These are phyloP conservation scores for Sporothrix euskadiensis DNA, from an alignment of 2,329 filamentous ascomycete genomes.

Conservation along the genomic window DNA sequence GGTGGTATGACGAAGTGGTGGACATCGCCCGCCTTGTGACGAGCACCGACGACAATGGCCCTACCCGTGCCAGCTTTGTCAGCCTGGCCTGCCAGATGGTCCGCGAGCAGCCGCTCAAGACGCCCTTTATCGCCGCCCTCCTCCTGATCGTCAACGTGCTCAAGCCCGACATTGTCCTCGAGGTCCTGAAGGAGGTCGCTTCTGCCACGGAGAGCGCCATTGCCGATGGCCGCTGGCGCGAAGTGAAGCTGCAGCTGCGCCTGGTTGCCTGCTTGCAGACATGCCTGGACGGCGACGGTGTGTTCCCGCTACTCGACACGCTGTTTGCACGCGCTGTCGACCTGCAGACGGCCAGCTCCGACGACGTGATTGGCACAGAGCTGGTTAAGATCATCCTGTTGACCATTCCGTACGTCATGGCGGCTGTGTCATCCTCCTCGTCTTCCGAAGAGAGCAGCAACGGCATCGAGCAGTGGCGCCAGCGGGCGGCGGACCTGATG, in stretches of 20 bases:
- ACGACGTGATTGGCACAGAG: constrained; percentile 85
- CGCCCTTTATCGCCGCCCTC: constrained; percentile 87
- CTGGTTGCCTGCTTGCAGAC: constrained; percentile 85
- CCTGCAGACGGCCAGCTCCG: constrained; percentile 86
- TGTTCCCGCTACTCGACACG: constrained; percentile 83
- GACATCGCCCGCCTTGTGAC: constrained; percentile 73
- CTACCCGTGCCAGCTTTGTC: constrained; percentile 71
- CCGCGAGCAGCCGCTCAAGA: constrained; percentile 93
- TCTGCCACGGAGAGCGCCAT: constrained; percentile 67
- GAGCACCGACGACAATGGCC: constrained; percentile 80
- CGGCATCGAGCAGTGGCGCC: constrained; percentile 55
- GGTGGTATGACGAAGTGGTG: constrained; percentile 75
- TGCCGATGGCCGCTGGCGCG: constrained; percentile 76
- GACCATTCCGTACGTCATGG: constrained; percentile 87
- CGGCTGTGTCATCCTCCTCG: constrained; percentile 60
- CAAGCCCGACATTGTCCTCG: constrained; percentile 71
- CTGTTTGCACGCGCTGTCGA: constrained; percentile 91
- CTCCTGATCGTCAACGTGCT: constrained; percentile 76
- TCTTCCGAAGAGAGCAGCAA: background rate
- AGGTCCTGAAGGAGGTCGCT: constrained; percentile 66
- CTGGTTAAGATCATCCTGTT: constrained; percentile 95
- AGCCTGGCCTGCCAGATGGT: constrained; percentile 74
- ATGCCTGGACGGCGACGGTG: constrained; percentile 67
- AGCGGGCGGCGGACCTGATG: constrained; percentile 75
- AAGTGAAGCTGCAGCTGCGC: constrained; percentile 86